A percentile compares a stretch with the other conserved stretches of the same genome.
phyloP scores from a whole-genome alignment of 106 monocot genomes.

The Allium fistulosum region DNA sequence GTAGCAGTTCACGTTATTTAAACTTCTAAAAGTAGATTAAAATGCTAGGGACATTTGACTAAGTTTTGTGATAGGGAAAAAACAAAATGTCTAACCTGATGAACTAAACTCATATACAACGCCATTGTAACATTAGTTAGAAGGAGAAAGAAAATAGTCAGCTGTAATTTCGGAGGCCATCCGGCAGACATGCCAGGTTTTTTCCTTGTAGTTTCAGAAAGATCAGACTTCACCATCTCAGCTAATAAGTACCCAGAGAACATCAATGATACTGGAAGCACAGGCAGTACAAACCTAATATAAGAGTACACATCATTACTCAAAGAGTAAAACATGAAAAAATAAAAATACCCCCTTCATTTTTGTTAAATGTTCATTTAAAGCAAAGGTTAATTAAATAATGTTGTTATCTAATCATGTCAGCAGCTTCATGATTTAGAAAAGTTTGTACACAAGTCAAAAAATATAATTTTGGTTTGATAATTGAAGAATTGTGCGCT shows the following conservation, averaged over 20 bases:
- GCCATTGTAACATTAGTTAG: conserved; percentile 86
- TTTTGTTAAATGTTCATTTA: no score
- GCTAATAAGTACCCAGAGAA: conserved; percentile 88
- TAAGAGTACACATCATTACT: conserved; percentile 5
- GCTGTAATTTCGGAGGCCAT: conserved; percentile 24
- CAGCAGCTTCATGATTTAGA: no score
- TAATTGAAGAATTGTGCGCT: no score
- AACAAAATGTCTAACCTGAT: conserved; percentile 52
- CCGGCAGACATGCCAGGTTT: neutral
- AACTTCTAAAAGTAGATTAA: no score
- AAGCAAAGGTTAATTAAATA: no score
- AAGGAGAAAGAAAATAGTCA: conserved; percentile 56
- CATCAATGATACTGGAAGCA: conserved; percentile 82
- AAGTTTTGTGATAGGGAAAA: no score
- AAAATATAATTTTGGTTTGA: no score
- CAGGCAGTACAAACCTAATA: conserved; percentile 89
- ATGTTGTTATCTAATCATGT: no score
- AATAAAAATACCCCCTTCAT: no score
- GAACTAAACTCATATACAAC: conserved; percentile 78
- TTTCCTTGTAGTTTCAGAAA: conserved; percentile 6
- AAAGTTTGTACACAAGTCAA: no score
- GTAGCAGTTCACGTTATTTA: no score
- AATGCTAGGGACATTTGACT: no score
- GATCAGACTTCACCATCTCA: conserved; percentile 19
- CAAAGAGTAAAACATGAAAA: neutral